A percentile compares a stretch with the other conserved stretches of the same genome.
Evolutionary conservation across 2,329 filamentous ascomycete genomes (phyloP).

Genomic region (Cordyceps tenuipes): DNA sequence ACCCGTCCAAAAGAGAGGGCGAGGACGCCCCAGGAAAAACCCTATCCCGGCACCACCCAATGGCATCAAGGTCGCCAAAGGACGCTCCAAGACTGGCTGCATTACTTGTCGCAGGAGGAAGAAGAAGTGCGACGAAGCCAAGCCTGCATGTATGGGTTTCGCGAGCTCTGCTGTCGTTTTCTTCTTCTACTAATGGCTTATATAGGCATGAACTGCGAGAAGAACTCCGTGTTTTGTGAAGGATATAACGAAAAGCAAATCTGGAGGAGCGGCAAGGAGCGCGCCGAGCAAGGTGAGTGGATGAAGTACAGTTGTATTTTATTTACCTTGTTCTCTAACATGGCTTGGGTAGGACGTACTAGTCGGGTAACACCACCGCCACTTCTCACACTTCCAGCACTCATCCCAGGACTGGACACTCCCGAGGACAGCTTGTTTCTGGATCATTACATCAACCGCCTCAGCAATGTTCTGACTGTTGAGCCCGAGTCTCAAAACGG

Average conservation of each 20-base stretch:
- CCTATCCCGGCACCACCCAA: constrained; percentile 51
- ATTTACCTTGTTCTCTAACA: constrained; percentile 11
- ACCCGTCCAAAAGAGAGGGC: constrained; percentile 48
- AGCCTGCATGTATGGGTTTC: constrained; percentile 50
- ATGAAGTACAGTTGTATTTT: background rate
- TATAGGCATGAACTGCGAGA: constrained; percentile 79
- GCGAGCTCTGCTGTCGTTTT: too few relatives aligned
- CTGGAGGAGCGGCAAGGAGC: constrained; percentile 80
- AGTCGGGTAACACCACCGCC: constrained; percentile 42
- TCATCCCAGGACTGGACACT: constrained; percentile 77
- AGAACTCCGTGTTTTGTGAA: constrained; percentile 87
- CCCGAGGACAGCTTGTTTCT: constrained; percentile 72
- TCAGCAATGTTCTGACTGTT: constrained; percentile 74
- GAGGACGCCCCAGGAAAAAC: constrained; percentile 77
- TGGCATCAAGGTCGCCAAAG: constrained; percentile 67
- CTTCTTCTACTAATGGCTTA: constrained; percentile 15
- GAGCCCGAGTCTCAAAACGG: constrained; percentile 75
- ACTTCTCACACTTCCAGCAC: constrained; percentile 49
- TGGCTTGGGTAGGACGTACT: constrained; percentile 34
- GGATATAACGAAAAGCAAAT: constrained; percentile 80
- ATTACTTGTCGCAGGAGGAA: constrained; percentile 60
- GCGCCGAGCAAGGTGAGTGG: constrained; percentile 55
- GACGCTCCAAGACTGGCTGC: constrained; percentile 61
- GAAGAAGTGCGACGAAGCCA: constrained; percentile 66
- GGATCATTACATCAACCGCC: constrained; percentile 70